Conservation (phyloP, 2,329 filamentous ascomycete species). For the Claviceps lovelessii region DNA sequence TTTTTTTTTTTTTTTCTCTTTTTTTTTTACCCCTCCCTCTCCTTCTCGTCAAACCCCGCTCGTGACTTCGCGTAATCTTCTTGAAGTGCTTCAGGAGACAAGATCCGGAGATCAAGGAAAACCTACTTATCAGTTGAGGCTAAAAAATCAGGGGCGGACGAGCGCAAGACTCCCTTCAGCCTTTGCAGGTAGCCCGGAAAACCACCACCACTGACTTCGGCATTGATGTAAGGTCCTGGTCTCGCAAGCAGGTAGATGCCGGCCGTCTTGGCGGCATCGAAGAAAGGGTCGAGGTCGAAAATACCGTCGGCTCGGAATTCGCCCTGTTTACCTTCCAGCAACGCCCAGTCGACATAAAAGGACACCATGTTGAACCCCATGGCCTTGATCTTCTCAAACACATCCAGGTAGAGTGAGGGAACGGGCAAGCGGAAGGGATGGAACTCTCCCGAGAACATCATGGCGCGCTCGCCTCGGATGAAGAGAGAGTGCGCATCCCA, state of each 20-base stretch:
- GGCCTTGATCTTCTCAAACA: constrained; percentile 73
- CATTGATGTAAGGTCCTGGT: constrained; percentile 65
- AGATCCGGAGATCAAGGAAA: neutral
- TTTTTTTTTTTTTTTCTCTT: too few relatives aligned
- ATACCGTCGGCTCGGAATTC: constrained; percentile 56
- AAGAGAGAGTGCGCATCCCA: constrained; percentile 62
- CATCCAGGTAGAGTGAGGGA: constrained; percentile 43
- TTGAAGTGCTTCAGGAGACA: neutral
- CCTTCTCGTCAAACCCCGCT: too few relatives aligned
- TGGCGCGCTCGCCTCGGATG: constrained; percentile 52
- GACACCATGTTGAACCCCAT: constrained; percentile 68
- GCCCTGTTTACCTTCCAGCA: constrained; percentile 60
- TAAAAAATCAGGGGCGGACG: constrained; percentile 45
- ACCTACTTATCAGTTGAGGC: constrained; percentile 50
- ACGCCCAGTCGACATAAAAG: constrained; percentile 67
- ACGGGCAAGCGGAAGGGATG: constrained; percentile 48
- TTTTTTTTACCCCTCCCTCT: neutral
- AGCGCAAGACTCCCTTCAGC: constrained; percentile 49
- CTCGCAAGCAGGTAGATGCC: constrained; percentile 65
- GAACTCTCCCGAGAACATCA: constrained; percentile 61
- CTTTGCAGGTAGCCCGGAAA: constrained; percentile 70
- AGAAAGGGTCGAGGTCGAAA: constrained; percentile 60
- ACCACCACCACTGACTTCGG: constrained; percentile 61
- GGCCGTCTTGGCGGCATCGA: constrained; percentile 56
- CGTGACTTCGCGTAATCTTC: too few relatives aligned